These are phyloP conservation scores for Lactifluus echinatus DNA, from an alignment of 768 basidiomycete genomes.

Conservation along the genomic window DNA sequence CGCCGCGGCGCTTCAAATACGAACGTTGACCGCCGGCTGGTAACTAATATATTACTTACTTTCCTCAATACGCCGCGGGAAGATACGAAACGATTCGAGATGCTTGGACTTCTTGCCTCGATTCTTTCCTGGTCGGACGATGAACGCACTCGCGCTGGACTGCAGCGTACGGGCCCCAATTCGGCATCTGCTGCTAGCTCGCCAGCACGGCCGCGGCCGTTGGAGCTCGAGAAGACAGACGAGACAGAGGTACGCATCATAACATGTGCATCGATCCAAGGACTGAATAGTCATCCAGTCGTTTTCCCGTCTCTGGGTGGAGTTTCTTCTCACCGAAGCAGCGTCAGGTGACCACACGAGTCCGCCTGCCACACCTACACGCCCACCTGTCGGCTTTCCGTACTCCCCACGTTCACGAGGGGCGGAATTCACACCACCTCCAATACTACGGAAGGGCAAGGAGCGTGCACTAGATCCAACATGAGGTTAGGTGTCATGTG, in stretches of 20 bases:
- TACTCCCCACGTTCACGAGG: conserved; percentile 29
- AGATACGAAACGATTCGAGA: conserved; percentile 94
- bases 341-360: conserved; percentile 33
- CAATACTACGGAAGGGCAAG: conserved; percentile 39
- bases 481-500: not conserved
- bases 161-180: conserved; percentile 45
- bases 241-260: conserved; percentile 62
- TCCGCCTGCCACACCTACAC: conserved; percentile 15
- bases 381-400: conserved; percentile 11
- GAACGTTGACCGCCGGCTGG: conserved; percentile 88
- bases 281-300: conserved; percentile 43
- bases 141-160: conserved; percentile 86
- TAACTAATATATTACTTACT: conserved; percentile 86
- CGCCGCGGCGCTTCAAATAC: conserved; percentile 74
- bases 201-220: conserved; percentile 30
- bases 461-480: conserved; percentile 29
- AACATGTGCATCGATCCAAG: not conserved
- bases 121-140: conserved; percentile 89
- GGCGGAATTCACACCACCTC: conserved; percentile 34
- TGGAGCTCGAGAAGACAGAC: conserved; percentile 69
- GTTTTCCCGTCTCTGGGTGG: conserved; percentile 96
- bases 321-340: conserved; percentile 93
- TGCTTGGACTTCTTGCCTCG: conserved; percentile 80
- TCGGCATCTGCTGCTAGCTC: conserved; percentile 20
- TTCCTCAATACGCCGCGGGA: conserved; percentile 87